A percentile compares a stretch with the other conserved stretches of the same genome.
These are phyloP conservation scores for Chenopodium quinoa DNA, from an alignment of 148 eudicot species.

Conservation along the genomic window DNA sequence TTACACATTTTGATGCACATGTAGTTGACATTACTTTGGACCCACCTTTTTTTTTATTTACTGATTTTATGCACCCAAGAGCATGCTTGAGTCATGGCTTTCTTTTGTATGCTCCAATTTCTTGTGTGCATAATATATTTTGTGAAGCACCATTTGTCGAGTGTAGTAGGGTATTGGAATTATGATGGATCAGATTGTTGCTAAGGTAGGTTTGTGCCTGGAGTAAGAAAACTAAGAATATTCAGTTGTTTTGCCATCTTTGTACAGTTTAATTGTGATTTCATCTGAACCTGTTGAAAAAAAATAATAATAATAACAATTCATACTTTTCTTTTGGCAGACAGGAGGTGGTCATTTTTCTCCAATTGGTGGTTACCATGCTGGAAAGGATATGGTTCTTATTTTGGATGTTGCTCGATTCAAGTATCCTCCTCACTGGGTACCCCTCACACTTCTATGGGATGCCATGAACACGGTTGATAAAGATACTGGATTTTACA, in stretches of 20 bases:
- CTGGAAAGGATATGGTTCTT: constrained; percentile 46
- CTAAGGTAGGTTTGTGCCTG: too few relatives aligned
- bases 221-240: too few relatives aligned
- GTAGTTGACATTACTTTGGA: not conserved
- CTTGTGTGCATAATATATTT: too few relatives aligned
- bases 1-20: not conserved
- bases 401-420: constrained; percentile 60
- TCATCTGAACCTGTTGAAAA: not conserved
- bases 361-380: constrained; percentile 53
- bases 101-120: too few relatives aligned
- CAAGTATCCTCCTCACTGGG: constrained; percentile 59
- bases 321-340: constrained; percentile 21
- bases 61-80: too few relatives aligned
- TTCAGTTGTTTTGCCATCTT: too few relatives aligned
- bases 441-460: constrained; percentile 51
- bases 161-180: too few relatives aligned
- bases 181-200: too few relatives aligned
- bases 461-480: constrained; percentile 53
- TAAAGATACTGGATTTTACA: constrained; percentile 35
- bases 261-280: too few relatives aligned
- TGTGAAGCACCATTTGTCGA: too few relatives aligned
- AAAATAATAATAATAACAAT: not conserved
- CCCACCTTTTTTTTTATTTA: not conserved
- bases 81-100: too few relatives aligned
- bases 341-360: constrained; percentile 60